Evolutionary conservation across 1,139 yeast species (phyloP).

Genomic region (Pneumocystis wakefieldiae): DNA sequence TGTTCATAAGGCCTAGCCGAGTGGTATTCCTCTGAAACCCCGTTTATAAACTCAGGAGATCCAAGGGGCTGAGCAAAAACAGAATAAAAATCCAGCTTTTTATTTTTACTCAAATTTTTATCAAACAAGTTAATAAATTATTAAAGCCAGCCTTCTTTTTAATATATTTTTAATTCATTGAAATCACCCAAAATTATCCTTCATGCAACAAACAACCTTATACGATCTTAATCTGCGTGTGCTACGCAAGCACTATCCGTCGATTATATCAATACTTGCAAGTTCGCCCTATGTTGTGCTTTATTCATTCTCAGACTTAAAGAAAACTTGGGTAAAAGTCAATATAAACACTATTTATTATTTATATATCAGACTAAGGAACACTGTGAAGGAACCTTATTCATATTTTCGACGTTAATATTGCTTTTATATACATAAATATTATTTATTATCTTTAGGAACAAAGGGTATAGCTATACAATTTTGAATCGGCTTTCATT

Average conservation of each 20-base stretch:
- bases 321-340: background rate
- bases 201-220: background rate
- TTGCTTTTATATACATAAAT: background rate
- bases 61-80: background rate
- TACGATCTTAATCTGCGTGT: background rate
- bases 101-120: no score
- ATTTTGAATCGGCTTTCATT: background rate
- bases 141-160: no score
- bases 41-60: background rate
- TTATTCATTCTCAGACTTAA: background rate
- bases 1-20: conserved; percentile 57
- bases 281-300: background rate
- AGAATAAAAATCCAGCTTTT: background rate
- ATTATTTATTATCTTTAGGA: background rate
- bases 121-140: no score
- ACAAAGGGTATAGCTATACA: background rate
- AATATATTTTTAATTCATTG: no score
- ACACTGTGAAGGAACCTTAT: background rate
- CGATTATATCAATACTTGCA: background rate
- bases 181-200: background rate
- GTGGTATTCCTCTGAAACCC: conserved; percentile 2
- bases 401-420: background rate
- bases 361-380: background rate
- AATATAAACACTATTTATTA: background rate
- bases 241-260: background rate